Conservation (phyloP, 1,284 basidiomycete genomes). For the Amylostereum areolatum region DNA sequence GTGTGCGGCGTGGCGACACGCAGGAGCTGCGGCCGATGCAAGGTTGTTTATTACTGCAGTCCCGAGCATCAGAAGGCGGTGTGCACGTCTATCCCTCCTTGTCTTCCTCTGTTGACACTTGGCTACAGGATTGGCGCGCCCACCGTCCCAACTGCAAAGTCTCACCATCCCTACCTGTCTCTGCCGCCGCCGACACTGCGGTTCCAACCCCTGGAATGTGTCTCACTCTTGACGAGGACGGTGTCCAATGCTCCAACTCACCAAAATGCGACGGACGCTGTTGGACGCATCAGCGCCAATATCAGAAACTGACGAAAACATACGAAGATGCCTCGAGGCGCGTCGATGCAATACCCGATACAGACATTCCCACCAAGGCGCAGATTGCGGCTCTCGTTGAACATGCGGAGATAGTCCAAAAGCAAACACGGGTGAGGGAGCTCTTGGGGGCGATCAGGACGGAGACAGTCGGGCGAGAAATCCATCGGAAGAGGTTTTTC, state of each 20-base stretch:
- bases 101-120: too few relatives aligned
- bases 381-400: slow-evolving; percentile 17
- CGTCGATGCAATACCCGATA: slow-evolving; percentile 17
- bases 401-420: slow-evolving; percentile 13
- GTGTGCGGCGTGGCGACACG: too few relatives aligned
- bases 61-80: too few relatives aligned
- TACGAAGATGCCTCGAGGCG: slow-evolving; percentile 25
- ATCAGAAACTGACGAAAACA: slow-evolving; percentile 17
- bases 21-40: too few relatives aligned
- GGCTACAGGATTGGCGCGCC: too few relatives aligned
- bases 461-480: slow-evolving; percentile 21
- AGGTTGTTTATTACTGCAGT: too few relatives aligned
- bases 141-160: too few relatives aligned
- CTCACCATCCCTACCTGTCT: too few relatives aligned
- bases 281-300: slow-evolving; percentile 22
- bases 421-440: slow-evolving; percentile 16
- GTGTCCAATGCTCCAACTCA: slow-evolving; percentile 17
- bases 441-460: slow-evolving; percentile 26
- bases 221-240: slow-evolving; percentile 22
- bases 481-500: slow-evolving; percentile 21
- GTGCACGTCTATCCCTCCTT: too few relatives aligned
- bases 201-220: too few relatives aligned
- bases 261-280: slow-evolving; percentile 20
- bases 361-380: slow-evolving; percentile 14
- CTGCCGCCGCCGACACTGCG: too few relatives aligned